A percentile compares a stretch with the other conserved stretches of the same genome.
These are phyloP conservation scores for Teunomyces lycoperdinae DNA, from an alignment of 805 yeast species.

Conservation along the genomic window DNA sequence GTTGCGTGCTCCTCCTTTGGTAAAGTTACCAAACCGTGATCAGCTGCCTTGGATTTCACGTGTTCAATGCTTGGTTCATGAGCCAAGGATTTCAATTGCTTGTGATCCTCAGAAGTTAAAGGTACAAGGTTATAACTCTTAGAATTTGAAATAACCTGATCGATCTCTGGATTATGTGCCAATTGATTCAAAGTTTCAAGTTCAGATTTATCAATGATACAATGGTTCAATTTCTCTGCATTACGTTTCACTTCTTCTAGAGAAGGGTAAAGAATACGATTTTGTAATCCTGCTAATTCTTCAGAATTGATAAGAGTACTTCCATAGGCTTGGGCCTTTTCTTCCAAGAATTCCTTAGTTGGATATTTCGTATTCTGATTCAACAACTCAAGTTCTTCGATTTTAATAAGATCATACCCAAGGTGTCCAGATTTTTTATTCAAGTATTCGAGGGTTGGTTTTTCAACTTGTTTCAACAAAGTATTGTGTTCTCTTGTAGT, in stretches of 20 bases:
- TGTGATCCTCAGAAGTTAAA: conserved; percentile 10
- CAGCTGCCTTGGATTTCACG: conserved; percentile 7
- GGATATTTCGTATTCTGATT: conserved; percentile 1
- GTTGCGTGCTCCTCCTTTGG: background rate
- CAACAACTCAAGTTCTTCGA: conserved; percentile 7
- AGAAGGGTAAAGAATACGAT: conserved; percentile 17
- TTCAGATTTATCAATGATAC: conserved; percentile 6
- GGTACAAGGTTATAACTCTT: conserved; percentile 11
- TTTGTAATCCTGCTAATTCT: conserved; percentile 7
- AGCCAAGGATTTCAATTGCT: conserved; percentile 9
- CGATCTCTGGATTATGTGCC: conserved; percentile 9
- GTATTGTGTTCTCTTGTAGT: conserved; percentile 4
- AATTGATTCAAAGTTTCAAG: conserved; percentile 3
- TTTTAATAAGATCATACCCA: conserved; percentile 10
- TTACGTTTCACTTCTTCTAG: conserved; percentile 16
- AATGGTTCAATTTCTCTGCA: conserved; percentile 8
- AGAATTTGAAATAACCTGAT: conserved; percentile 5
- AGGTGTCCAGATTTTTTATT: conserved; percentile 12
- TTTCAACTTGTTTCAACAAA: background rate
- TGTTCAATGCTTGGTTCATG: conserved; percentile 12
- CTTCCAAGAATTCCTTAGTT: conserved; percentile 2
- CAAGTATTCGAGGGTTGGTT: conserved; percentile 4
- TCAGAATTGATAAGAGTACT: background rate
- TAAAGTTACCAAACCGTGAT: conserved; percentile 6
- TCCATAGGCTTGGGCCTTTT: conserved; percentile 6